These are phyloP conservation scores for Rutstroemia sp. DNA, from an alignment of 2,329 filamentous ascomycete species.

Conservation along the genomic window DNA sequence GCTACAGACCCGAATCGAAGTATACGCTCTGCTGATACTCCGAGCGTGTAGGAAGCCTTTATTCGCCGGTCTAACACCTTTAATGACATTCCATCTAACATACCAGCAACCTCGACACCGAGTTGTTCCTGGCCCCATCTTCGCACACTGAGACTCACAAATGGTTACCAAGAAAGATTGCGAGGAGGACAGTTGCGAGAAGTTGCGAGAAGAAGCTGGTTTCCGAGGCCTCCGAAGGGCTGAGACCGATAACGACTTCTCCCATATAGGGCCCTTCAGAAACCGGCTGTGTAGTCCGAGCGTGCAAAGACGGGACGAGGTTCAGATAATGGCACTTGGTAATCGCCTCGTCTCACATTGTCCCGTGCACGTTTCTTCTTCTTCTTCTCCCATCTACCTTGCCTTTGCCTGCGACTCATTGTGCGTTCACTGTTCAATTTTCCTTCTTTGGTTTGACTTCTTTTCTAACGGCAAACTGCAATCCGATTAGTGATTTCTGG, in stretches of 20 bases:
- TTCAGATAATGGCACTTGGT: not conserved
- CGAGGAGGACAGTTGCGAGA: too few species aligned
- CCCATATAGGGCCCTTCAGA: not conserved
- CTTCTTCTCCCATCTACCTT: not conserved
- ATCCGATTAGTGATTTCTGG: not conserved
- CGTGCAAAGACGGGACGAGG: not conserved
- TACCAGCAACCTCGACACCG: too few species aligned
- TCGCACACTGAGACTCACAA: too few species aligned
- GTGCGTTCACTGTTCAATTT: not conserved
- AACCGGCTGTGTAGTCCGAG: not conserved
- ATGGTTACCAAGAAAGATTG: too few species aligned
- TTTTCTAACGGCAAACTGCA: not conserved
- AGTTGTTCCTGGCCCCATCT: not conserved
- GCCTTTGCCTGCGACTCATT: not conserved
- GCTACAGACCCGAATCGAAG: too few species aligned
- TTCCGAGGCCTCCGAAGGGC: too few species aligned
- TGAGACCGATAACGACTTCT: too few species aligned
- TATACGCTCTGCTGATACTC: too few species aligned
- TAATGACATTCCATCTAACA: too few species aligned
- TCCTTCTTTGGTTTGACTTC: not conserved
- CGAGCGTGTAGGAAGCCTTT: too few species aligned
- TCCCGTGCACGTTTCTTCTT: slow-evolving; percentile 5
- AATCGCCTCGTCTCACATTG: not conserved
- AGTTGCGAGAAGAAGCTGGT: too few species aligned
- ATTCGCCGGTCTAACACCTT: too few species aligned